Conservation (phyloP, 2,329 filamentous ascomycete species). For the Cercospora beticola region DNA sequence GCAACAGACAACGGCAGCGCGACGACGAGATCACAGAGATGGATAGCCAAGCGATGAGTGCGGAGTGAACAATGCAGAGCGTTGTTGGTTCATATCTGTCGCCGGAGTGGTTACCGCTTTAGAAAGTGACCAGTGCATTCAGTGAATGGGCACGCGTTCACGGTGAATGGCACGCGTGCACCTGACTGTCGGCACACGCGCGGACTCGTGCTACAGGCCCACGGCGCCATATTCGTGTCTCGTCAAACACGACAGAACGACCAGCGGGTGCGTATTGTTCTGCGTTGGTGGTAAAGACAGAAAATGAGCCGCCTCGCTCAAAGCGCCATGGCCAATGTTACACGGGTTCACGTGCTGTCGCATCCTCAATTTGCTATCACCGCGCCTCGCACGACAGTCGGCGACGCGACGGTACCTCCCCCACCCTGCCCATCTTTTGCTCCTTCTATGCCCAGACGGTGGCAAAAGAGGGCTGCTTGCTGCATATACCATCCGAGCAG, state of each 20-base stretch:
- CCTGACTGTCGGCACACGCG: not conserved
- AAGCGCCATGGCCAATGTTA: not conserved
- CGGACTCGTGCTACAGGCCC: not conserved
- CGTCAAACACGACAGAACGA: not conserved
- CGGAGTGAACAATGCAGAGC: not conserved
- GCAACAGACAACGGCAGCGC: not conserved
- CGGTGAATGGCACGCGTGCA: not conserved
- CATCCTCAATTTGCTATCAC: not conserved
- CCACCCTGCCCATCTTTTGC: no score
- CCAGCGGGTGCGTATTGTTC: not conserved
- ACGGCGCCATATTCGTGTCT: not conserved
- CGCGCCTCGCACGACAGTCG: not conserved
- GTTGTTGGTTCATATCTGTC: not conserved
- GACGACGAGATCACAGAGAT: not conserved
- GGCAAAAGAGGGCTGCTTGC: not conserved
- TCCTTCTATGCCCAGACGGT: not conserved
- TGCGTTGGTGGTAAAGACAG: not conserved
- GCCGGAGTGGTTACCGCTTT: not conserved
- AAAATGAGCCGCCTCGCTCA: not conserved
- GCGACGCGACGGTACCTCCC: not conserved
- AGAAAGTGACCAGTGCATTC: not conserved
- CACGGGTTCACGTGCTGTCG: not conserved
- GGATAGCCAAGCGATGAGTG: not conserved
- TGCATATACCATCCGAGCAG: not conserved
- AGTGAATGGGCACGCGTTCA: not conserved